Evolutionary conservation across 1,284 basidiomycete species (phyloP), one percentile per base, ranked within the genome.

Genomic region (Leccinum brunneo-olivaceum): DNA sequence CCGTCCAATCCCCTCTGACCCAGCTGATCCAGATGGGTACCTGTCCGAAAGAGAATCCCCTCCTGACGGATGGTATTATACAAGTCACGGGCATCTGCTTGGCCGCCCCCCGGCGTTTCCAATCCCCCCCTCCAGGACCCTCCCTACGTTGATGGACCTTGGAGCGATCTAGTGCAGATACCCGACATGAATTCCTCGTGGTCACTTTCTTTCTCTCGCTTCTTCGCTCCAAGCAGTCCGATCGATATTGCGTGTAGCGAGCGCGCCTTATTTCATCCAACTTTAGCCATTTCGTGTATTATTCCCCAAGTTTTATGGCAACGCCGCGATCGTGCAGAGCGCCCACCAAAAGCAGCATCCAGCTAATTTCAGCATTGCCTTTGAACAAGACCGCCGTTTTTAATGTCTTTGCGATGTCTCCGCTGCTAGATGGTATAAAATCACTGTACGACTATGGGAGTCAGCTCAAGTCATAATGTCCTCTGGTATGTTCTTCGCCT

Each of bases 141-240:
- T 58, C 53, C 50, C 53, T 58, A 46, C 49, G 48, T 51, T 37
- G 48, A 57, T 50, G 19, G 50, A 50, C 48, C 49, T 58, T 64
- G 58, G 60, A 62, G 59, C 57, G 60, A 65, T 65, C 55, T 47
- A 53, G 50, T 49, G 44, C 61, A 65, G 62, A 65, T 62, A 62
- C 57, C 60, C 62, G 62, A 64, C 57, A 62, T 62, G 63, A 62
- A 61, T 36, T 51, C 59, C 60, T 61, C 60, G 60, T 64, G 59
- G 55, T 34, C 45, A 34, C 47, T 64, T 42, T 56, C 53, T 56
- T 45, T 50, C 50, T 61, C 50, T 64, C 56, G 53, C 57, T 62
- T 63, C 60, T 63, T 55, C 50, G 45, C 60, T 53, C 61, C 53
- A 52, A 63, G 54, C 61, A 47, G 50, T 53, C 43, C 53, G 60